Evolutionary conservation across 257 asterid species (phyloP).

Genomic region (Nicotiana tomentosiformis): DNA sequence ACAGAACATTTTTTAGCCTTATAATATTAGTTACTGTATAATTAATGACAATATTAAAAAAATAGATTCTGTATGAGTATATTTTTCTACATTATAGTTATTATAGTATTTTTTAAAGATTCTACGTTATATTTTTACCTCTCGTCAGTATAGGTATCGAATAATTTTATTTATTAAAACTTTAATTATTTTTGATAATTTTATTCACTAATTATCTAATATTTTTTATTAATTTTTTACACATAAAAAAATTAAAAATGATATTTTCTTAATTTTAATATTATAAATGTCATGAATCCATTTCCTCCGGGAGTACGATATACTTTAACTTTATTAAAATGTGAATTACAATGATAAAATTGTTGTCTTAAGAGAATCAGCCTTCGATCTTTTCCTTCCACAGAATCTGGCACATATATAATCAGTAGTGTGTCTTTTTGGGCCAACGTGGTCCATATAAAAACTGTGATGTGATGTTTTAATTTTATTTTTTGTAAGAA

Average conservation of each 20-base stretch:
- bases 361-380: conserved; percentile 2
- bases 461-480: background rate
- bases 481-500: too few species aligned
- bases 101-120: background rate
- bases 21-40: background rate
- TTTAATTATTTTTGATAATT: too few species aligned
- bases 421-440: background rate
- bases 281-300: too few species aligned
- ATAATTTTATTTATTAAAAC: too few species aligned
- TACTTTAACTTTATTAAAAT: background rate
- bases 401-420: background rate
- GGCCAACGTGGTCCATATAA: background rate
- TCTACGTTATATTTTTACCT: background rate
- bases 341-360: background rate
- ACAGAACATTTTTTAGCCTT: background rate
- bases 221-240: too few species aligned
- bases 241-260: too few species aligned
- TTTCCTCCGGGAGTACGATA: too few species aligned
- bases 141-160: too few species aligned
- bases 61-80: background rate
- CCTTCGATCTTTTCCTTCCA: background rate
- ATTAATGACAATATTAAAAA: background rate
- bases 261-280: too few species aligned
- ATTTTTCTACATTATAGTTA: background rate
- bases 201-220: too few species aligned